Conservation (phyloP, 352 stramenopile genomes). For the Phytophthora sansomeana region DNA sequence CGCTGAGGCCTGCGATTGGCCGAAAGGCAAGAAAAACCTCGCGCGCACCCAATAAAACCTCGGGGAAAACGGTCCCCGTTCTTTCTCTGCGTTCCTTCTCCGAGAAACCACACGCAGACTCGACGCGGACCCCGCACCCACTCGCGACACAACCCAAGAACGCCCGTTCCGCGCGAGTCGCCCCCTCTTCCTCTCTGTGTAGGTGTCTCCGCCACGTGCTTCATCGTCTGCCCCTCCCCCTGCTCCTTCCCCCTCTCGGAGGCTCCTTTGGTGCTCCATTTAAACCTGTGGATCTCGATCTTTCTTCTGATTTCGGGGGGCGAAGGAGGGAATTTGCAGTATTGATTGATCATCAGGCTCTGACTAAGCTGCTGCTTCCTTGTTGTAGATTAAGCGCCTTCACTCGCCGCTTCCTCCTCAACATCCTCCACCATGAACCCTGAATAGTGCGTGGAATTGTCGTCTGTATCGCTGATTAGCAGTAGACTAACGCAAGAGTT, state of each 20-base stretch:
- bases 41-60: slow-evolving; percentile 18
- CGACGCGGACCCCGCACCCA: slow-evolving; percentile 30
- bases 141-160: slow-evolving; percentile 44
- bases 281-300: slow-evolving; percentile 30
- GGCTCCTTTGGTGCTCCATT: neutral
- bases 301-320: slow-evolving; percentile 24
- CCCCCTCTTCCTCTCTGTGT: slow-evolving; percentile 29
- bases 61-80: slow-evolving; percentile 16
- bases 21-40: slow-evolving; percentile 20
- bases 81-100: slow-evolving; percentile 26
- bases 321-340: neutral
- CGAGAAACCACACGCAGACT: slow-evolving; percentile 32
- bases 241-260: neutral
- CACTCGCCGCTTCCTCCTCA: slow-evolving; percentile 25
- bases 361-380: slow-evolving; percentile 11
- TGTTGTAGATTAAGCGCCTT: slow-evolving; percentile 39
- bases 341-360: too few species aligned
- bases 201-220: slow-evolving; percentile 12
- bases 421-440: slow-evolving; percentile 83
- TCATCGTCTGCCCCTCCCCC: slow-evolving; percentile 1
- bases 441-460: slow-evolving; percentile 89
- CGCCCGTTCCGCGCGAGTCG: slow-evolving; percentile 32
- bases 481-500: slow-evolving; percentile 19
- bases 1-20: slow-evolving; percentile 37
- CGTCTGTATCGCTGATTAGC: neutral